Evolutionary conservation across 805 yeast species (phyloP).

Genomic region (Jamesozyma jinghongensis): DNA sequence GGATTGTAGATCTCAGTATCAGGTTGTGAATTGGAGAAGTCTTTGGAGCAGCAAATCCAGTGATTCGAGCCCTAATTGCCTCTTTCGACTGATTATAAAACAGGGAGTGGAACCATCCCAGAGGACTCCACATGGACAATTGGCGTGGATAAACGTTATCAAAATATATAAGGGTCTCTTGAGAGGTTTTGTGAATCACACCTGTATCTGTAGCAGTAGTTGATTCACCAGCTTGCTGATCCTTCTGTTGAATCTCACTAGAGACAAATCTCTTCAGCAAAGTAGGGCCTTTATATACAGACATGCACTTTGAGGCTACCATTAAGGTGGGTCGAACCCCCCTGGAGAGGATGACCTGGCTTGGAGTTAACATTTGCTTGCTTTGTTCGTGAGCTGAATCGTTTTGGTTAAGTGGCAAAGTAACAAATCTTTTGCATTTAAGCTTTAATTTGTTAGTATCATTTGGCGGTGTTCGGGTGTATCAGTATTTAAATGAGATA

Average conservation of each 20-base stretch:
- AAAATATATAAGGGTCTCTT: slow-evolving; percentile 47
- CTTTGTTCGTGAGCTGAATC: too few relatives aligned
- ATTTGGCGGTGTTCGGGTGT: too few relatives aligned
- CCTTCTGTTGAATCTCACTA: slow-evolving; percentile 35
- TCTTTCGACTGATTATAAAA: slow-evolving; percentile 31
- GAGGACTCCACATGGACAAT: slow-evolving; percentile 38
- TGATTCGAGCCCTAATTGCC: slow-evolving; percentile 34
- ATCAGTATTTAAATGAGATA: too few relatives aligned
- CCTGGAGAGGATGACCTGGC: too few relatives aligned
- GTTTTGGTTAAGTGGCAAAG: too few relatives aligned
- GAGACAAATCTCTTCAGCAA: slow-evolving; percentile 26
- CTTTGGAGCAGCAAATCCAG: slow-evolving; percentile 33
- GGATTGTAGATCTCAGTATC: slow-evolving; percentile 50
- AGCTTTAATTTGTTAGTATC: too few relatives aligned
- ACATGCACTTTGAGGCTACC: too few relatives aligned
- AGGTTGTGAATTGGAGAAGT: slow-evolving; percentile 33
- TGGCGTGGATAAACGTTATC: slow-evolving; percentile 46
- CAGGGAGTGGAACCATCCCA: slow-evolving; percentile 35
- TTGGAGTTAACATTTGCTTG: too few relatives aligned
- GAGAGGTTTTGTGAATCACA: slow-evolving; percentile 40
- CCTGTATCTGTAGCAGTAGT: slow-evolving; percentile 49
- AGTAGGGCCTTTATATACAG: too few relatives aligned
- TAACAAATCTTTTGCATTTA: too few relatives aligned
- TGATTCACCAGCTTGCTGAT: slow-evolving; percentile 46
- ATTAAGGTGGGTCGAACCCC: too few relatives aligned